These are phyloP conservation scores for Vigna reflexopilosa DNA, from an alignment of 306 rosid species.

Conservation along the genomic window DNA sequence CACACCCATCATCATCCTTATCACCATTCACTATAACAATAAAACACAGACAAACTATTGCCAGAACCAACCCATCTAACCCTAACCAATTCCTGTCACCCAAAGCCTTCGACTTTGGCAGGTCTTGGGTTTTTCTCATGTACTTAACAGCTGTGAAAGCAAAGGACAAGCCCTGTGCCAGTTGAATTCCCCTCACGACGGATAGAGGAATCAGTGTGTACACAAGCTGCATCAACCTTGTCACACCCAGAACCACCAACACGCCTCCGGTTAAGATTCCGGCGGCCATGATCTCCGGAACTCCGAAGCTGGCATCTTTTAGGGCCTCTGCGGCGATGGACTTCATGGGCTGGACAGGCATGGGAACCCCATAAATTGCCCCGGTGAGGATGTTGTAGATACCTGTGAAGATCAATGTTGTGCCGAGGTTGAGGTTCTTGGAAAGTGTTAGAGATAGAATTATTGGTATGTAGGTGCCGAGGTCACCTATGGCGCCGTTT, in stretches of 20 bases:
- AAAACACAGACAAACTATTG: constrained; percentile 39
- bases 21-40: constrained; percentile 44
- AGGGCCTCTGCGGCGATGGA: constrained; percentile 43
- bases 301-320: constrained; percentile 10
- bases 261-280: constrained; percentile 41
- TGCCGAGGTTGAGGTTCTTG: constrained; percentile 40
- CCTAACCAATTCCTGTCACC: constrained; percentile 44
- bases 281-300: constrained; percentile 46
- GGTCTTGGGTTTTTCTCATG: constrained; percentile 34
- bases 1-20: constrained; percentile 25
- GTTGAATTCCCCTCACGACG: constrained; percentile 49
- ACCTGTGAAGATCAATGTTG: constrained; percentile 37
- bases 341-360: constrained; percentile 50
- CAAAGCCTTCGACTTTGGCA: constrained; percentile 41
- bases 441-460: constrained; percentile 39
- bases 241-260: constrained; percentile 30
- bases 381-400: constrained; percentile 44
- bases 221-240: constrained; percentile 38
- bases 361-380: constrained; percentile 42
- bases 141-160: constrained; percentile 42
- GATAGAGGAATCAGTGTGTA: constrained; percentile 38
- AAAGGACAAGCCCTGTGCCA: constrained; percentile 49
- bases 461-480: constrained; percentile 44
- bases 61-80: constrained; percentile 44
- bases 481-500: constrained; percentile 49